Evolutionary conservation across 306 rosid species (phyloP).

Genomic region (Quillaja saponaria): DNA sequence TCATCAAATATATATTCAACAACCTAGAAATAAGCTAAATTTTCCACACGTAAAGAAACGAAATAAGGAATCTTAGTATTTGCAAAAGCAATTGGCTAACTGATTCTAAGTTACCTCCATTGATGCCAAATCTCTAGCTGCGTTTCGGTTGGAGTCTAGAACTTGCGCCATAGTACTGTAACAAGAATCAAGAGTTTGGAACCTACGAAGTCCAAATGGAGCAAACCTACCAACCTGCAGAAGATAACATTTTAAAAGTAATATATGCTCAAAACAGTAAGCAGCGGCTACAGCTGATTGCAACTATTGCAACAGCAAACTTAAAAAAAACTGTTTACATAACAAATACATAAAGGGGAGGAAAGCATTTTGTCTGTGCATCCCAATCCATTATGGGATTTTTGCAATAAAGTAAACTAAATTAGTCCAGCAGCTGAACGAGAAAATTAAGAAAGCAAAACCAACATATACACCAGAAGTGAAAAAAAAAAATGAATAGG

Average conservation of each 20-base stretch:
- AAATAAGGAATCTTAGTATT: background rate
- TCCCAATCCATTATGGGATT: too few species aligned
- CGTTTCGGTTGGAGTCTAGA: slow-evolving; percentile 20
- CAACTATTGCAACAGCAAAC: too few species aligned
- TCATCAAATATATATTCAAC: too few species aligned
- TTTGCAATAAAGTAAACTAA: background rate
- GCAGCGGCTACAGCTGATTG: background rate
- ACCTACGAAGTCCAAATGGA: slow-evolving; percentile 27
- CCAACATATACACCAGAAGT: too few species aligned
- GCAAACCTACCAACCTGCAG: slow-evolving; percentile 31
- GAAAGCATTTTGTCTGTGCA: too few species aligned
- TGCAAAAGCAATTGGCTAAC: too few species aligned
- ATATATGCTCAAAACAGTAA: background rate
- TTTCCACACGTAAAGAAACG: too few species aligned
- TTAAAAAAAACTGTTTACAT: too few species aligned
- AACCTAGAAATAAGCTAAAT: background rate
- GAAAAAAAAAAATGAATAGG: too few species aligned
- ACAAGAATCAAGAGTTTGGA: slow-evolving; percentile 20
- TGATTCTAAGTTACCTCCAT: slow-evolving; percentile 19
- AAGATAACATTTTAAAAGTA: background rate
- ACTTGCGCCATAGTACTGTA: slow-evolving; percentile 24
- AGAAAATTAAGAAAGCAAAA: background rate
- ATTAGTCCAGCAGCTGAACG: background rate
- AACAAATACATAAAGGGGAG: too few species aligned
- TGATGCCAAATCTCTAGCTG: background rate